Percentiles rank a stretch among this genome's conserved stretches.
Evolutionary conservation across 139 green algal species (phyloP).

Genomic region (Chlorella sp.): DNA sequence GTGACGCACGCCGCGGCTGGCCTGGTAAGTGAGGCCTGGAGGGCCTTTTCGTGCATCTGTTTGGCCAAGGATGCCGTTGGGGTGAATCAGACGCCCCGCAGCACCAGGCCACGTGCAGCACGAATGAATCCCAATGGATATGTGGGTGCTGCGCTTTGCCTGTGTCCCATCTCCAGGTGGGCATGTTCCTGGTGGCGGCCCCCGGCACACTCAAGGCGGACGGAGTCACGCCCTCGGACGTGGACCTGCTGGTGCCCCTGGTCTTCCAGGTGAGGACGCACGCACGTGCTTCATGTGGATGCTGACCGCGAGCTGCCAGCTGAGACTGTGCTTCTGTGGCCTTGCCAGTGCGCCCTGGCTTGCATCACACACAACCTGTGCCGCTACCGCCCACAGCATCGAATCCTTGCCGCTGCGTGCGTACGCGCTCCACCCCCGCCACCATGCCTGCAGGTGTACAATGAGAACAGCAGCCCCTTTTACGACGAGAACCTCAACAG

Average conservation of each 20-base stretch:
- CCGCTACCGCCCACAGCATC: background rate
- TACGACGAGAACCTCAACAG: constrained; percentile 25
- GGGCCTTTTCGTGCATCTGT: too few relatives aligned
- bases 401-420: background rate
- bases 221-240: constrained; percentile 16
- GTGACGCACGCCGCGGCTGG: too few relatives aligned
- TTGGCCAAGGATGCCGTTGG: too few relatives aligned
- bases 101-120: too few relatives aligned
- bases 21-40: too few relatives aligned
- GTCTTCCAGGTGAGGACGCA: constrained; percentile 25
- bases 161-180: too few relatives aligned
- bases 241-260: constrained; percentile 28
- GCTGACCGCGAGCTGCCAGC: background rate
- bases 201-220: constrained; percentile 8
- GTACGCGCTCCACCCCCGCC: background rate
- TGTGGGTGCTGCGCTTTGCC: too few relatives aligned
- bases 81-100: too few relatives aligned
- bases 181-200: constrained; percentile 13
- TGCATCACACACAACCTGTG: background rate
- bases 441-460: constrained; percentile 27
- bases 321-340: too few relatives aligned
- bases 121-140: too few relatives aligned
- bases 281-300: background rate
- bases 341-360: background rate
- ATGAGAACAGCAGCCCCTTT: constrained; percentile 31